Evolutionary conservation across 768 basidiomycete genomes (phyloP), one percentile per base, ranked within the genome.

Genomic region (Galerina marginata): DNA sequence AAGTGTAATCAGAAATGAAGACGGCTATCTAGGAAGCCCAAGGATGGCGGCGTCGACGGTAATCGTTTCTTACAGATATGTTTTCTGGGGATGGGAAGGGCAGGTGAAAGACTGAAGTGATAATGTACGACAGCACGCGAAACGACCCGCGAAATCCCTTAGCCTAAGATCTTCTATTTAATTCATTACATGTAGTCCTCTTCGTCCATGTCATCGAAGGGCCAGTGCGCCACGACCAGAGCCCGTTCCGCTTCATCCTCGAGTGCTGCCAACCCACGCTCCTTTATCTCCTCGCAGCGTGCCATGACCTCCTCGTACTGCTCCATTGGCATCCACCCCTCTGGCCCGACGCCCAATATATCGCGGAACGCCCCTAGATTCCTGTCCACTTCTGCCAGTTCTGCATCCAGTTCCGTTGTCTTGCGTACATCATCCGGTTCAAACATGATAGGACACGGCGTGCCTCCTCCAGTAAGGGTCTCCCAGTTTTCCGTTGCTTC

Each of bases 121-220:
- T 33, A 5, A 33, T 1, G 7, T 33, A 33, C 29, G 7, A 33
- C 1, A 4, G 20, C 20, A 20, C 2, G 4, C 29, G 2, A 33
- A 33, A 33, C 4, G 7, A 33, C 29, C 29, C 5, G 29, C 29
- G 29, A 5, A 4, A 7, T 33, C 29, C 7, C 4, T 4, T 33
- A 33, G 29, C 29, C 29, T 7, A 33, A 7, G 20, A 20, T 7
- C 29, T 7, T 33, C 29, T 2, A 33, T 4, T 33, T 3, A 4
- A 64, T 67, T 59, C 52, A 67, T 67, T 73, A 82, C 72, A 71
- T 78, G 63, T 82, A 82, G n/a, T 75, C 54, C 70, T 74, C 65
- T 71, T 85, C 81, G 65, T 81, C 75, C 77, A 82, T 82, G 58
- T 83, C 81, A 67, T 82, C 78, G 58, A 67, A 81, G 64, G 67